These are phyloP conservation scores for Tylopilus sp. DNA, from an alignment of 768 basidiomycete species.

Conservation along the genomic window DNA sequence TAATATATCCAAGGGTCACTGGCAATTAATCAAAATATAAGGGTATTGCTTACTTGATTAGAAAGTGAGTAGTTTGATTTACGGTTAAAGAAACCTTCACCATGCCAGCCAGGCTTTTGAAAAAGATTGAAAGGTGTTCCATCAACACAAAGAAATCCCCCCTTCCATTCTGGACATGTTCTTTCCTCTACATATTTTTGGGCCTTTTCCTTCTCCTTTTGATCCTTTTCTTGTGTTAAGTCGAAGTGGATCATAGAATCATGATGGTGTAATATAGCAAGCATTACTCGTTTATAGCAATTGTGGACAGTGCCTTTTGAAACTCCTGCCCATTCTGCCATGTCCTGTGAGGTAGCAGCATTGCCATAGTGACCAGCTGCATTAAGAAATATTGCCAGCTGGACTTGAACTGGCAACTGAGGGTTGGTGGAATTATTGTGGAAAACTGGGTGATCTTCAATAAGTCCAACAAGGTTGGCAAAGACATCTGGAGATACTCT, in stretches of 20 bases:
- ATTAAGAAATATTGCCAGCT: constrained; percentile 28
- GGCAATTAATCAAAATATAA: not conserved
- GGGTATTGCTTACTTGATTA: no score
- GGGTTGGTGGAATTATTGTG: not conserved
- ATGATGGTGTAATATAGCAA: not conserved
- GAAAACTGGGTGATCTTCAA: not conserved
- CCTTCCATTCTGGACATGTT: not conserved
- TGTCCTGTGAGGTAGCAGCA: constrained; percentile 13
- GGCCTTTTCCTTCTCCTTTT: not conserved
- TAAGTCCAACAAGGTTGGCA: not conserved
- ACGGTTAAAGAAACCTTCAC: constrained; percentile 11
- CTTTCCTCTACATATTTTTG: not conserved
- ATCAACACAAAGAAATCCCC: constrained; percentile 12
- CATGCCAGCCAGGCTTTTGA: constrained; percentile 19
- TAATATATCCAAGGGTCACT: no score
- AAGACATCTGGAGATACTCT: not conserved
- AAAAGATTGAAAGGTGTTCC: constrained; percentile 14
- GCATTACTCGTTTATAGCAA: not conserved
- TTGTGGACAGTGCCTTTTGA: constrained; percentile 13
- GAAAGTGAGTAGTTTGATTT: constrained; percentile 15
- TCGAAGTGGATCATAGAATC: not conserved
- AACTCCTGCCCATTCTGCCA: constrained; percentile 19
- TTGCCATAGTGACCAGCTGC: constrained; percentile 22
- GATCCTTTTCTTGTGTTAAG: not conserved
- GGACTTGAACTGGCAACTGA: constrained; percentile 28